Conservation (phyloP, 805 yeast species). For the Myxozyma geophila region DNA sequence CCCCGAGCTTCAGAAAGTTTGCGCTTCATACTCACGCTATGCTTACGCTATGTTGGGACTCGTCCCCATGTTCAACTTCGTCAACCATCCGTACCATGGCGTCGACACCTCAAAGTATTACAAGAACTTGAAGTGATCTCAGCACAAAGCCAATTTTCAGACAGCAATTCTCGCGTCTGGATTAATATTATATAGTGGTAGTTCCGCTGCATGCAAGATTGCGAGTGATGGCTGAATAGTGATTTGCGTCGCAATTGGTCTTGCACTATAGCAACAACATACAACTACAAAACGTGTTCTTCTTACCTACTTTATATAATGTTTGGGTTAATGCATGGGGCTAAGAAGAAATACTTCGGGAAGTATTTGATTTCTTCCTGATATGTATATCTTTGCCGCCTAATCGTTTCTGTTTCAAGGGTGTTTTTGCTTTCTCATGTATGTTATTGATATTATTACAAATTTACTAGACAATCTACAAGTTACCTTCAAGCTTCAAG, state of each 20-base stretch:
- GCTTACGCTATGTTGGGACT: conserved; percentile 63
- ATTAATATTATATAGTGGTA: too few species aligned
- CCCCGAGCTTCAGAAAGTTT: conserved; percentile 71
- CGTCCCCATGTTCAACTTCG: conserved; percentile 83
- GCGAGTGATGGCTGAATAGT: too few species aligned
- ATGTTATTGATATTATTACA: neutral
- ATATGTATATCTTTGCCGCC: neutral
- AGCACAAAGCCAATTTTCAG: neutral
- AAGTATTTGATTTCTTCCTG: neutral
- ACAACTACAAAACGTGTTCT: too few species aligned
- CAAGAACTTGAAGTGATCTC: neutral
- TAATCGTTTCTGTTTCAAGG: neutral
- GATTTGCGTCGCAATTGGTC: too few species aligned
- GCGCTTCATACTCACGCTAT: conserved; percentile 77
- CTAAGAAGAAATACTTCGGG: too few species aligned
- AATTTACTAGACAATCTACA: neutral
- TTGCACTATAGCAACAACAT: too few species aligned
- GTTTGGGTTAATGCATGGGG: too few species aligned
- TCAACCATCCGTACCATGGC: conserved; percentile 81
- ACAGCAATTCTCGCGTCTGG: too few species aligned
- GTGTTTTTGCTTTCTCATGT: conserved; percentile 1
- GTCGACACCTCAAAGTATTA: conserved; percentile 50
- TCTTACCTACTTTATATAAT: too few species aligned
- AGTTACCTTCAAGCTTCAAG: too few species aligned
- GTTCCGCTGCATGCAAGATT: too few species aligned